phyloP scores from a whole-genome alignment of 2,329 filamentous ascomycete genomes.

The Allantophomopsis lycopodina region DNA sequence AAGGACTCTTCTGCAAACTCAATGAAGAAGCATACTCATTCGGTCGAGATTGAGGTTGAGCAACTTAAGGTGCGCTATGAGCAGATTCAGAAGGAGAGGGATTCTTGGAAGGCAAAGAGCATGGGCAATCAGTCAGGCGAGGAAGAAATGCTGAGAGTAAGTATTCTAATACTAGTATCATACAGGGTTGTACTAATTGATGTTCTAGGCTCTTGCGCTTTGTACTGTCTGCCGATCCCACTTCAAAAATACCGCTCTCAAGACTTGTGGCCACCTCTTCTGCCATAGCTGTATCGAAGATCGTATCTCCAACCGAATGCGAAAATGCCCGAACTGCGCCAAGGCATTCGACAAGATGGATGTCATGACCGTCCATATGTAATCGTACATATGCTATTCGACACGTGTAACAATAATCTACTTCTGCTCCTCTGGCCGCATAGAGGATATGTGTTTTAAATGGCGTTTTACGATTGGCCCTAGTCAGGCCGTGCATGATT shows the following conservation, averaged over 20 bases:
- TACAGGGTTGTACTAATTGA: slow-evolving; percentile 18
- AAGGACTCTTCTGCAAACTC: slow-evolving; percentile 52
- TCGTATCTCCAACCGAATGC: slow-evolving; percentile 74
- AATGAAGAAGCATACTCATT: slow-evolving; percentile 41
- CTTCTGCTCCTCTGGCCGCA: no score
- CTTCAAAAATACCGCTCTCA: slow-evolving; percentile 88
- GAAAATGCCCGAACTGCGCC: slow-evolving; percentile 92
- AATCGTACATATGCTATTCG: slow-evolving; percentile 6
- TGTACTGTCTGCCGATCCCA: slow-evolving; percentile 88
- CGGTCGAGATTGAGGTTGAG: slow-evolving; percentile 64
- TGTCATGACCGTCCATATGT: slow-evolving; percentile 59
- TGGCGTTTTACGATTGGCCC: slow-evolving; percentile 6
- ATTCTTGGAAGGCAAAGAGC: slow-evolving; percentile 74
- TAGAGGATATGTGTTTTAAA: slow-evolving; percentile 4
- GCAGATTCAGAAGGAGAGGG: slow-evolving; percentile 68
- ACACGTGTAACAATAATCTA: no score
- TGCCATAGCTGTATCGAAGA: slow-evolving; percentile 86
- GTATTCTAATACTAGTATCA: slow-evolving; percentile 23
- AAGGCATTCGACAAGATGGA: slow-evolving; percentile 86
- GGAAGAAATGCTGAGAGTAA: slow-evolving; percentile 74
- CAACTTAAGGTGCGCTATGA: slow-evolving; percentile 66
- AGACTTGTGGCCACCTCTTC: slow-evolving; percentile 90
- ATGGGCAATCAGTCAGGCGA: slow-evolving; percentile 70
- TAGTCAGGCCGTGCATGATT: slow-evolving; percentile 14
- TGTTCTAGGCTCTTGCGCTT: slow-evolving; percentile 53